Evolutionary conservation across 1,139 yeast genomes (phyloP).

Genomic region (Diutina neorugosa): DNA sequence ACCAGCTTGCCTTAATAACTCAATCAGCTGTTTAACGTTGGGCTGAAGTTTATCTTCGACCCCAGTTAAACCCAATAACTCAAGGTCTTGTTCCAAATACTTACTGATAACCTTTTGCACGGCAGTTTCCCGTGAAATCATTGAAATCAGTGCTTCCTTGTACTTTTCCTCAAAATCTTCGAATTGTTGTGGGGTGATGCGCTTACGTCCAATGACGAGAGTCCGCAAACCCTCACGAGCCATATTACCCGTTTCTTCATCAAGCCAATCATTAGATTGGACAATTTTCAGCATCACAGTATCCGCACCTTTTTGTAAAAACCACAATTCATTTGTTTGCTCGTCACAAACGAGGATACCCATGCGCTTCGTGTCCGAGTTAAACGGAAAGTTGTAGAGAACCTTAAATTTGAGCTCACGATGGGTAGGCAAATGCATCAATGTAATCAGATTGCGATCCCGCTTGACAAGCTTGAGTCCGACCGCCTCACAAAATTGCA

Average conservation of each 20-base stretch:
- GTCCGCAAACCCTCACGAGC: conserved; percentile 97
- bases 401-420: conserved; percentile 50
- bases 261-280: conserved; percentile 84
- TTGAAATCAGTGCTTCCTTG: conserved; percentile 60
- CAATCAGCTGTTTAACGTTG: conserved; percentile 86
- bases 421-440: conserved; percentile 53
- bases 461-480: conserved; percentile 73
- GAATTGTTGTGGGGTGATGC: conserved; percentile 39
- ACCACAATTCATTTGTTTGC: conserved; percentile 61
- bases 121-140: conserved; percentile 64
- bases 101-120: conserved; percentile 60
- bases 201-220: conserved; percentile 79
- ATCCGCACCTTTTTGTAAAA: conserved; percentile 92
- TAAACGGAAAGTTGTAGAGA: conserved; percentile 81
- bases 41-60: conserved; percentile 92
- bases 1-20: conserved; percentile 88
- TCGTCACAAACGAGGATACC: conserved; percentile 70
- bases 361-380: conserved; percentile 93
- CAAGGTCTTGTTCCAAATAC: conserved; percentile 73
- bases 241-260: conserved; percentile 95
- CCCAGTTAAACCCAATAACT: conserved; percentile 86
- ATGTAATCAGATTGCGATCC: conserved; percentile 64
- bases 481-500: conserved; percentile 76
- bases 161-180: conserved; percentile 55
- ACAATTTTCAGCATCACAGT: conserved; percentile 88